Conservation (phyloP, 1,284 basidiomycete species). For the Ustilago tritici region DNA sequence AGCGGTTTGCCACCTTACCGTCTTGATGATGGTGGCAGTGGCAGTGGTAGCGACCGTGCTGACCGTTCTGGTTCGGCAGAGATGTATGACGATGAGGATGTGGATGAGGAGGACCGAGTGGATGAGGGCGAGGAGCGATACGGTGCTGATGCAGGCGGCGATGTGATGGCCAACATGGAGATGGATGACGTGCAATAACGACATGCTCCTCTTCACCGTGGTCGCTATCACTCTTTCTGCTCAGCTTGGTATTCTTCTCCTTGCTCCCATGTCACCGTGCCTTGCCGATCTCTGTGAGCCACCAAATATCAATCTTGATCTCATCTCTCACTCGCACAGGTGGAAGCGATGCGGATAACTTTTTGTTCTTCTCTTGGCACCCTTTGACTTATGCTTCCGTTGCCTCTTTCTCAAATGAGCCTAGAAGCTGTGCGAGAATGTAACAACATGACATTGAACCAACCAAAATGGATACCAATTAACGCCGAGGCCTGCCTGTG, state of each 20-base stretch:
- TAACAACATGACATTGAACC: neutral
- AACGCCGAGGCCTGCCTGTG: neutral
- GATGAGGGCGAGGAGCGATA: constrained; percentile 66
- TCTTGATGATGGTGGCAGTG: constrained; percentile 46
- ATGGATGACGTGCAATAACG: constrained; percentile 64
- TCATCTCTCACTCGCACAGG: neutral
- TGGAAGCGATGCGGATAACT: neutral
- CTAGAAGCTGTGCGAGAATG: neutral
- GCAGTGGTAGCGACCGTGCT: constrained; percentile 41
- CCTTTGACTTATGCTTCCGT: neutral
- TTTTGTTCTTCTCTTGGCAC: neutral
- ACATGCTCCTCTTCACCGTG: neutral
- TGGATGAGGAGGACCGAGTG: constrained; percentile 41
- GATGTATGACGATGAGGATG: constrained; percentile 66
- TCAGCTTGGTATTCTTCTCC: neutral
- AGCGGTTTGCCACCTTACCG: constrained; percentile 23
- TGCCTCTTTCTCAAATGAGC: neutral
- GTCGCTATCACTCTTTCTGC: neutral
- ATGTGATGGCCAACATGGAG: constrained; percentile 68
- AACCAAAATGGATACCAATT: neutral
- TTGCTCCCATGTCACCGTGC: neutral
- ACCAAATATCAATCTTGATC: neutral
- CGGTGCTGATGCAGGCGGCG: constrained; percentile 63
- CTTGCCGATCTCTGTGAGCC: neutral
- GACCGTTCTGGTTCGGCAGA: constrained; percentile 49